phyloP scores from a whole-genome alignment of 1,284 basidiomycete species.

The Bjerkandera adusta region DNA sequence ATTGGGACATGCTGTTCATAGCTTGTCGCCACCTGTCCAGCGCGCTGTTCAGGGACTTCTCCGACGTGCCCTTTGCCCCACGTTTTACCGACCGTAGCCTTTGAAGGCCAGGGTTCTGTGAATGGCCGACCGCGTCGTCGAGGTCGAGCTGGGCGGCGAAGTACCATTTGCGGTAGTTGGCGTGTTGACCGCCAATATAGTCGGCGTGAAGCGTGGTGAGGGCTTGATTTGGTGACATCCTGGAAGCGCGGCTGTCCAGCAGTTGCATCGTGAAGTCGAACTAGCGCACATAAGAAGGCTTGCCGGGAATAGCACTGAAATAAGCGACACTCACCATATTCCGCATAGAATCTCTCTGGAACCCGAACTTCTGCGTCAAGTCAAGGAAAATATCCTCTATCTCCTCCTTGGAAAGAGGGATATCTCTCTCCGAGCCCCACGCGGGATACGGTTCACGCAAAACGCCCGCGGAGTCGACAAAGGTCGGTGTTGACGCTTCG shows the following conservation, averaged over 20 bases:
- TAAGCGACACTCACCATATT: slow-evolving; percentile 70
- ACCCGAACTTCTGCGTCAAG: slow-evolving; percentile 98
- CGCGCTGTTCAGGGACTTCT: slow-evolving; percentile 88
- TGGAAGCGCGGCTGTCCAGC: slow-evolving; percentile 93
- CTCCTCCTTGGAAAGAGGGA: slow-evolving; percentile 97
- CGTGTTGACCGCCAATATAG: slow-evolving; percentile 97
- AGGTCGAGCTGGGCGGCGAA: slow-evolving; percentile 99
- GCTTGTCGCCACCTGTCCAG: slow-evolving; percentile 94
- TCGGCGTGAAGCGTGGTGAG: slow-evolving; percentile 95
- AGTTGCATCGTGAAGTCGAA: slow-evolving; percentile 99
- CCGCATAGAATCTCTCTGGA: slow-evolving; percentile 89
- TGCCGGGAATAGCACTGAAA: slow-evolving; percentile 3
- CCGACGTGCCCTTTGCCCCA: slow-evolving; percentile 60
- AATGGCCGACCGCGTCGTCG: slow-evolving; percentile 94
- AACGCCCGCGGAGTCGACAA: slow-evolving; percentile 53
- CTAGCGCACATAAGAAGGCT: slow-evolving; percentile 32
- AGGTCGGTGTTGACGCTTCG: slow-evolving; percentile 62
- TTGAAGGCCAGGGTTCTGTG: slow-evolving; percentile 88
- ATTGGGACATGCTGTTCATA: slow-evolving; percentile 99
- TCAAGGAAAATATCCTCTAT: slow-evolving; percentile 99
- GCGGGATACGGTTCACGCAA: slow-evolving; percentile 85
- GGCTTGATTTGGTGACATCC: slow-evolving; percentile 97
- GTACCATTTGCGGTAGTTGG: slow-evolving; percentile 99
- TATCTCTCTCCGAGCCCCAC: slow-evolving; percentile 90
- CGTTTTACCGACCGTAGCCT: slow-evolving; percentile 72